Evolutionary conservation across 2,329 filamentous ascomycete species (phyloP), one percentile per base, ranked within the genome.

Genomic region (Bipolaris zeicola): DNA sequence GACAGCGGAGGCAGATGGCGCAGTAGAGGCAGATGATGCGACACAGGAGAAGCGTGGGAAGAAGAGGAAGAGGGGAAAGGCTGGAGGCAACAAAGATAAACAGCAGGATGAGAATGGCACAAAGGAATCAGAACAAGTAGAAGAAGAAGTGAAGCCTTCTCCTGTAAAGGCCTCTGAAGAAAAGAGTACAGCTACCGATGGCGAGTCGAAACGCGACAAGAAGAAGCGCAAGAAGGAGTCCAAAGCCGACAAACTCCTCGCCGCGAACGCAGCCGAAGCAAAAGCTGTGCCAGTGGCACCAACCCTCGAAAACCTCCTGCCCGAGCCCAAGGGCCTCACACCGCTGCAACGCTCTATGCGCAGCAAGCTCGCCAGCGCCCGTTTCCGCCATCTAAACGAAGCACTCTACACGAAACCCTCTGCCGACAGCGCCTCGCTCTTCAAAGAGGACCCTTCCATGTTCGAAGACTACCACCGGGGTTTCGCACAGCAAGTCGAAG

Each of bases 301-400:
- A 22, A 36, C 57, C 20, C 16, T 39, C 60, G 65, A 50, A 65
- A 73, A 55, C 26, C 67, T 74, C 42, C 69, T 73, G 22, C 72
- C 62, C 48, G 67, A 76, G 47, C 76, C 78, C 14, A 73, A 80
- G 18, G 91, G 90, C 66, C 86, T 99, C 70, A 99, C 95, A 0
- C 92, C 95, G 3, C 87, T 99, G 54, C 95, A 99, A 81, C 87
- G 89, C 52, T 88, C 91, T 3, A 99, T 99, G 95, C 89, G 91
- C 60, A 89, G 92, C 72, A 99, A 99, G 81, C 87, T 99, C 61
- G 84, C 96, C 61, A 96, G 93, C 8, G 93, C 95, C 1, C 92
- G 95, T 56, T 99, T 99, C 85, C 92, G 95, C 62, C 92, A 98
- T 77, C 87, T 99, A 60, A 99, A 99, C 77, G 90, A 99, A 80